Base-by-base conservation (phyloP, 805 yeast species). In the Candida pseudofarinosa region DNA sequence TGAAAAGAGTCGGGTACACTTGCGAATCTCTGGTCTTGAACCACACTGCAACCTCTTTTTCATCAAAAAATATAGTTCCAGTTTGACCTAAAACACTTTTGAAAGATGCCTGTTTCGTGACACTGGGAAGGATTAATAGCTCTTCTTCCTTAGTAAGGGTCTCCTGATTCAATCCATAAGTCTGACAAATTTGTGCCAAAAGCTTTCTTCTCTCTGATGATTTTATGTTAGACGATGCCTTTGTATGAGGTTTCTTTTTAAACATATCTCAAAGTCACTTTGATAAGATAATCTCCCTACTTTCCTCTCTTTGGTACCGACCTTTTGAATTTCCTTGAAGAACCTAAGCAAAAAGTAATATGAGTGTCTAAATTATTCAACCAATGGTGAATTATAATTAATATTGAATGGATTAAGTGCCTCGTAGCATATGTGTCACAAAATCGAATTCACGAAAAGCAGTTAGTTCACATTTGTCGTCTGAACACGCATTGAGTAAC, bases 211-310 rank as follows among this genome's bases (percentile, higher is more conserved):
- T 69, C 50, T 88, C 97, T 0, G 96, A 85, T 12, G 87, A 78
- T 62, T 88, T 89, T 45, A 93, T 71, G 52, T 88, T 87, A 16
- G 95, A 77, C 40, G 80, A 69, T 3, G 95, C 81, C 63, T 89
- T 90, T 44, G 83, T 69, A 55, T 76, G 69, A 13, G 80, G 75
- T 36, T 71, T 70, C 47, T 79, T 80, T 51, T 74, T 70, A 52
- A 80, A 80, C 84, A 79, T 79, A 35, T 14, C 38, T 26, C 8
- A 35, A 19, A 18, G 20, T 19, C 16, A 23, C n/a, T n/a, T n/a
- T n/a, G n/a, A n/a, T n/a, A n/a, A n/a, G n/a, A n/a, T n/a, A n/a
- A n/a, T n/a, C n/a, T n/a, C n/a, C n/a, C n/a, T n/a, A n/a, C n/a
- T n/a, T n/a, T n/a, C n/a, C n/a, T n/a, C n/a, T n/a, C n/a, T n/a